Percentiles rank a stretch among this genome's conserved stretches.
Conservation (phyloP, 805 yeast genomes). For the Yamadazyma ubonensis region DNA sequence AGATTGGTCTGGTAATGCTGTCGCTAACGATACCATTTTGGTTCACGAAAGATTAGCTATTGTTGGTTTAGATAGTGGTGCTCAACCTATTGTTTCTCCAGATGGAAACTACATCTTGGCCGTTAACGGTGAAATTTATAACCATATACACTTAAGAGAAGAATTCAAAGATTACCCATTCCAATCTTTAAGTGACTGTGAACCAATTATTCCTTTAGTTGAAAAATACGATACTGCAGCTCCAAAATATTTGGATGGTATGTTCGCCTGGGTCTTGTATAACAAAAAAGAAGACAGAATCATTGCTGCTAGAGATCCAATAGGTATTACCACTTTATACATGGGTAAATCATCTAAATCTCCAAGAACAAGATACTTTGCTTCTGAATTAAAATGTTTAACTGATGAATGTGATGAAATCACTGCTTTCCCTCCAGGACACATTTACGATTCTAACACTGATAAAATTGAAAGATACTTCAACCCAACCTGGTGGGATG, state of each 20-base stretch:
- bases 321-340: constrained; percentile 94
- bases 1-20: constrained; percentile 94
- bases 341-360: constrained; percentile 76
- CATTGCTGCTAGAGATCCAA: constrained; percentile 97
- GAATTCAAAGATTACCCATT: constrained; percentile 70
- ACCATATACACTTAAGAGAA: constrained; percentile 87
- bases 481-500: constrained; percentile 95
- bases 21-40: constrained; percentile 75
- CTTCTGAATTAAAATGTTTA: constrained; percentile 92
- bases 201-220: constrained; percentile 92
- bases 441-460: constrained; percentile 88
- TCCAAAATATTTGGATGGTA: constrained; percentile 92
- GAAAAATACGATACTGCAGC: constrained; percentile 85
- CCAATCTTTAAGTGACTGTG: constrained; percentile 93
- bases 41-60: constrained; percentile 96
- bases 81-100: constrained; percentile 88
- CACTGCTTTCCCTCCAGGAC: constrained; percentile 97
- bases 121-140: constrained; percentile 98
- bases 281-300: constrained; percentile 84
- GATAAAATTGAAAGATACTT: constrained; percentile 85
- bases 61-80: constrained; percentile 96
- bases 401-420: constrained; percentile 93
- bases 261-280: constrained; percentile 94
- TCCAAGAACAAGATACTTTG: constrained; percentile 82
- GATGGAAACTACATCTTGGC: constrained; percentile 74